Base-by-base conservation (phyloP, 1,284 basidiomycete genomes). In the Trichosporon sp. region DNA sequence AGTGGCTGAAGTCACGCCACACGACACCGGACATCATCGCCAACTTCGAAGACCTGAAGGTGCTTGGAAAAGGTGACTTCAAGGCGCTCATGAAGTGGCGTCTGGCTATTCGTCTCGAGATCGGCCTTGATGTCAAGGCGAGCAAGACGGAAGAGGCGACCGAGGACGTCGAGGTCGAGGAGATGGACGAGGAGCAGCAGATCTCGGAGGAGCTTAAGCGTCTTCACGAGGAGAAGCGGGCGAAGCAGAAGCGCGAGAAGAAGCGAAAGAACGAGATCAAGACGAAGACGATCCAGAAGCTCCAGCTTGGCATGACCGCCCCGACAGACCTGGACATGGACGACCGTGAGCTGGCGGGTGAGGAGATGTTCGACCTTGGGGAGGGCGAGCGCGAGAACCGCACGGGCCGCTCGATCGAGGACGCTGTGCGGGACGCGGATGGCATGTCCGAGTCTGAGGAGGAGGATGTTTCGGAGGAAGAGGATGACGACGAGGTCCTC, bases 251-350 rank as follows among this genome's bases (percentile, higher is more conserved):
- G 76, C 88, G 94, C 16, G 90, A 95, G 74, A 86, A 91, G 64
- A 87, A 93, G 66, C 86, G 87, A 40, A 88, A 89, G 8, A 99
- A 99, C 81, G 96, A 99, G 81, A 84, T 91, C 72, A 92, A 91
- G 80, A 84, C 87, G 34, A 87, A 89, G 68, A 92, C 92, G 6
- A 88, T 98, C 54, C 92, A 94, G 78, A 90, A 95, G 67, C 91
- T 99, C 86, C 96, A 99, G 78, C 85, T 99, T 56, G 89, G 92
- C 75, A 99, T 99, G 96, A 93, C 90, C 7, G 93, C 93, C 8
- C 96, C 99, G 68, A 94, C 97, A 69, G 96, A 95, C 78, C 82
- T 98, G 72, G 94, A 98, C 73, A 72, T 72, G 66, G 83, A 83
- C 49, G 92, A 95, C 73, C 81, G 85, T 13, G 84, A 88, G 10